Evolutionary conservation across 345 rosid species (phyloP).

Genomic region (Euclidium syriacum): DNA sequence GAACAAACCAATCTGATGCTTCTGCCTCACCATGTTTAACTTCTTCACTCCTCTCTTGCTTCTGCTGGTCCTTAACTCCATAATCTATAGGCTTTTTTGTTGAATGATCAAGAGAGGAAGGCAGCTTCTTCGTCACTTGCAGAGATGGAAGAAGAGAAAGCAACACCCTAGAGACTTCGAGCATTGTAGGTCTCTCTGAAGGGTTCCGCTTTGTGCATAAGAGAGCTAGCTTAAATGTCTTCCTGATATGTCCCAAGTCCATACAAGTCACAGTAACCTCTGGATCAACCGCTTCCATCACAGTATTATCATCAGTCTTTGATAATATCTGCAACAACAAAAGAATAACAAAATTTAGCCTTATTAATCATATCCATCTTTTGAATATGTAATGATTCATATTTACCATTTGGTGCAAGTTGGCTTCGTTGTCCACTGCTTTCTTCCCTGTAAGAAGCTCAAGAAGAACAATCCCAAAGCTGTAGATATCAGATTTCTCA

Average conservation of each 20-base stretch:
- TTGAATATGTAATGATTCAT: background rate
- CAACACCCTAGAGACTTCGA: constrained; percentile 70
- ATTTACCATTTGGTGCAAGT: constrained; percentile 92
- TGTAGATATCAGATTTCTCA: constrained; percentile 91
- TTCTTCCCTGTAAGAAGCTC: constrained; percentile 96
- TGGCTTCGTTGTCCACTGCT: constrained; percentile 87
- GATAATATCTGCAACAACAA: constrained; percentile 55
- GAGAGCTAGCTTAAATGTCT: constrained; percentile 75
- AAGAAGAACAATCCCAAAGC: constrained; percentile 91
- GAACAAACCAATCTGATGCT: constrained; percentile 62
- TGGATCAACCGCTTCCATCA: constrained; percentile 90
- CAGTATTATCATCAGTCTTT: constrained; percentile 66
- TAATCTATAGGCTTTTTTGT: constrained; percentile 40
- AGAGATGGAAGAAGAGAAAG: constrained; percentile 58
- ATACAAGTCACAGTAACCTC: constrained; percentile 83
- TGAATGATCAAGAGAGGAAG: constrained; percentile 35
- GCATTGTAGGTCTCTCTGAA: constrained; percentile 85
- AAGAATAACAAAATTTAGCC: background rate
- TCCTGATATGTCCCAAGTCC: constrained; percentile 53
- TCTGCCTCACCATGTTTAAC: constrained; percentile 10
- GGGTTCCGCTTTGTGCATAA: constrained; percentile 71
- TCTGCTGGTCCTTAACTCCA: constrained; percentile 19
- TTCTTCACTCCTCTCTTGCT: constrained; percentile 7
- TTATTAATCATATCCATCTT: background rate
- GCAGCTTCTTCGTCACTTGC: constrained; percentile 31